Evolutionary conservation across 805 yeast genomes (phyloP).

Genomic region (Candida dajiaensis): DNA sequence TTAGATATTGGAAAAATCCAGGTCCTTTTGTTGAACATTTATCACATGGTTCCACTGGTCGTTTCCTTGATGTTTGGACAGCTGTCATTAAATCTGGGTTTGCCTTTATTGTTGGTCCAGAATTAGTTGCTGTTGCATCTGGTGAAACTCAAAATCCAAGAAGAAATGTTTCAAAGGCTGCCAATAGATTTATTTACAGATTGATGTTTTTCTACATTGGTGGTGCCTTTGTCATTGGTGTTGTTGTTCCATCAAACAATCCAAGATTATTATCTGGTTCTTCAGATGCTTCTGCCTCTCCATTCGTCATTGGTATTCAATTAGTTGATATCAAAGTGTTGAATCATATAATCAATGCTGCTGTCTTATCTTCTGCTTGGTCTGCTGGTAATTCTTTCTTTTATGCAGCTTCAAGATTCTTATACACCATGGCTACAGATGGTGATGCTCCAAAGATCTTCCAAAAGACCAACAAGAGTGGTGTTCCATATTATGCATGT

Average conservation of each 20-base stretch:
- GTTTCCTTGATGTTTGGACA: conserved; percentile 58
- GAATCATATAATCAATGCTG: conserved; percentile 73
- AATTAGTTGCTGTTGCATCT: conserved; percentile 50
- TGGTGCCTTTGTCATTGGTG: conserved; percentile 65
- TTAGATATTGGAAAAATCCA: conserved; percentile 60
- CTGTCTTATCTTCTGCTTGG: conserved; percentile 70
- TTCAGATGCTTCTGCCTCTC: conserved; percentile 65
- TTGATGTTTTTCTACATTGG: conserved; percentile 53
- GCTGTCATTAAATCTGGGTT: conserved; percentile 60
- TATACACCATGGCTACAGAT: conserved; percentile 64
- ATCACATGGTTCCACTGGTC: conserved; percentile 50
- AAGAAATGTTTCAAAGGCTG: conserved; percentile 55
- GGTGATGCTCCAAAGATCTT: conserved; percentile 74
- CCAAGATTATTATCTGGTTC: conserved; percentile 41
- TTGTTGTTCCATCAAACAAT: conserved; percentile 58
- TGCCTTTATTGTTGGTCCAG: conserved; percentile 60
- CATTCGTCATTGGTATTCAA: conserved; percentile 78
- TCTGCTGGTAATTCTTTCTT: conserved; percentile 81
- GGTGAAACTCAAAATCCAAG: conserved; percentile 59
- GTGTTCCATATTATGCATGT: conserved; percentile 64
- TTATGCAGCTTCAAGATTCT: conserved; percentile 69
- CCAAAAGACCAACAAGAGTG: conserved; percentile 55
- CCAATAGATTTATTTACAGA: conserved; percentile 49
- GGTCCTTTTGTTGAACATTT: conserved; percentile 49
- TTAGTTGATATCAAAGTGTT: conserved; percentile 59